A percentile compares a stretch with the other conserved stretches of the same genome.
Evolutionary conservation across 805 yeast genomes (phyloP).

Genomic region (Ogataea henricii): DNA sequence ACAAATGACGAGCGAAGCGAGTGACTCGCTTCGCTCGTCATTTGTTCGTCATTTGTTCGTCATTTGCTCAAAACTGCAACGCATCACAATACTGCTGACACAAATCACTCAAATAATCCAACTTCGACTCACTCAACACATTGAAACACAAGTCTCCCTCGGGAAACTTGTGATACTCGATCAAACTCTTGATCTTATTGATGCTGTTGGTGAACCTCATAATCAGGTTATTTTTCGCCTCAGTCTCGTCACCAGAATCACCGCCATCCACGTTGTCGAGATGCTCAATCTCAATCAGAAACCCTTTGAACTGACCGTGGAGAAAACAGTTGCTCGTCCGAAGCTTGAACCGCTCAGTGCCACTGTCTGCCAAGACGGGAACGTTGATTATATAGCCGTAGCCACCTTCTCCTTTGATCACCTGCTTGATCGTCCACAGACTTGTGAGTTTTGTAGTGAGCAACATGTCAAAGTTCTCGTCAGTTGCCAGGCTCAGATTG

Average conservation of each 20-base stretch:
- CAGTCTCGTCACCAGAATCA: conserved; percentile 17
- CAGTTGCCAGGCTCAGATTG: conserved; percentile 32
- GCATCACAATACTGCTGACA: conserved; percentile 45
- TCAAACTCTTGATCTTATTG: conserved; percentile 35
- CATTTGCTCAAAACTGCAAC: conserved; percentile 31
- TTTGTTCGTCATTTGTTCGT: no score
- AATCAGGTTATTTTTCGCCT: conserved; percentile 29
- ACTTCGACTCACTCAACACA: conserved; percentile 39
- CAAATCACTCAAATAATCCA: conserved; percentile 39
- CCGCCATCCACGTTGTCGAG: conserved; percentile 27
- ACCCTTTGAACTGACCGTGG: conserved; percentile 74
- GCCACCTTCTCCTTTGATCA: conserved; percentile 76
- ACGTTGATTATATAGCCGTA: conserved; percentile 56
- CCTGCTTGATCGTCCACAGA: conserved; percentile 69
- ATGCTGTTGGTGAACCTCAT: conserved; percentile 37
- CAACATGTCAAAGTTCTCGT: conserved; percentile 59
- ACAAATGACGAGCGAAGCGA: neutral
- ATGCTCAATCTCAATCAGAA: conserved; percentile 61
- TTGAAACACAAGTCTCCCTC: conserved; percentile 39
- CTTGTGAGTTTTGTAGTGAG: conserved; percentile 61
- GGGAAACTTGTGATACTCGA: conserved; percentile 37
- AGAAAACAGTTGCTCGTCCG: conserved; percentile 71
- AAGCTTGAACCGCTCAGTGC: conserved; percentile 50
- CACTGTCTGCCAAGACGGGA: conserved; percentile 19
- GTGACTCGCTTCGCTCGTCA: neutral